Base-by-base conservation (phyloP, 2,329 filamentous ascomycete genomes). In the Trichophyton equinum region DNA sequence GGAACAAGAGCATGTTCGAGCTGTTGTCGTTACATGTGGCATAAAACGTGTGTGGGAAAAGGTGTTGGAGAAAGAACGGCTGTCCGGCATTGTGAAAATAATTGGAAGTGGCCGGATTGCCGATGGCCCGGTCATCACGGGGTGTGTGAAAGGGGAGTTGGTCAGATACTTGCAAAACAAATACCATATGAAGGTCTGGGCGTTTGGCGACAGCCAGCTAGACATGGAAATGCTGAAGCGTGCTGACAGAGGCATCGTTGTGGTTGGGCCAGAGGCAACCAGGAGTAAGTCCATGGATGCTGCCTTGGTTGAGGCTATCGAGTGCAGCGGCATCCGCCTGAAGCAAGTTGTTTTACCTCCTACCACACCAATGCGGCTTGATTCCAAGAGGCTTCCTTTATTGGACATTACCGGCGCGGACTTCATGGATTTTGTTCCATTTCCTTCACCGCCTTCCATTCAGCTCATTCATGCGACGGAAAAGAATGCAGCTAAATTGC, bases 191-290 rank as follows among this genome's bases (percentile, higher is more conserved):
- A 68, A 75, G 44, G 78, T 85, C 18, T 78, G 73, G 68, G 83
- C 81, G 0, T 82, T 86, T 64, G 83, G 83, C n/a, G 82, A 85
- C 65, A 82, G 83, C 64, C 74, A 75, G 0, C 62, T 85, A 5
- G 84, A 86, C 64, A 44, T 86, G 18, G 69, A 72, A 0, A 87
- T 87, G 84, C 64, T 86, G 11, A 64, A 63, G 1, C 65, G 71
- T 38, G 83, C 84, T 0, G 70, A 85, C 64, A 62, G 78, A 61
- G 79, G 82, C 0, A 67, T 84, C 42, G 74, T 87, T 3, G 76
- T 86, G 0, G 80, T 83, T 2, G 81, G 81, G 0, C 69, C 79
- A 0, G 68, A 78, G 64, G 4, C 63, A 0, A 68, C 57, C 0
- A 75, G 81, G 58, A 85, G 81, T 68, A 76, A 73, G 42, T 75